Evolutionary conservation across 1,284 basidiomycete species (phyloP).

Genomic region (Fomitopsis schrenkii): DNA sequence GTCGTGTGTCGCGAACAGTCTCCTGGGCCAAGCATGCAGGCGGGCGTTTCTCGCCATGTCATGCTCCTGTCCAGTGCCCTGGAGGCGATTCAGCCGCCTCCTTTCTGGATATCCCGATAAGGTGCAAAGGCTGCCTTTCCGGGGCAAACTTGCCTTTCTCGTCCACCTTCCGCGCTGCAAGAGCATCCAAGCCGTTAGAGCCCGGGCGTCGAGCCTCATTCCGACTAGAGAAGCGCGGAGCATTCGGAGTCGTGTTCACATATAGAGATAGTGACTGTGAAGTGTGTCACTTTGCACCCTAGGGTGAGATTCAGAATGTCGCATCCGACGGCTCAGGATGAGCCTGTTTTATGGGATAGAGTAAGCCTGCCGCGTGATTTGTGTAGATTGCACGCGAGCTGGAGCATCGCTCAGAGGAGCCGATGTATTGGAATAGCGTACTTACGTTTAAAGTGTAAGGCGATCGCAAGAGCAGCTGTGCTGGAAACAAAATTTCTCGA

Average conservation of each 20-base stretch:
- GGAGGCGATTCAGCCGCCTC: neutral
- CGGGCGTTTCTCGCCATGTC: neutral
- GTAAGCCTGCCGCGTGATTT: neutral
- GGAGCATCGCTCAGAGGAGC: too few relatives aligned
- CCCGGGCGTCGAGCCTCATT: neutral
- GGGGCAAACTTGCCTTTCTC: slow-evolving; percentile 3
- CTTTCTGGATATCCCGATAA: neutral
- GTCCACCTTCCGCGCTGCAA: neutral
- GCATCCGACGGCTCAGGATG: neutral
- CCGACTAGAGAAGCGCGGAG: too few relatives aligned
- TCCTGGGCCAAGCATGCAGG: too few relatives aligned
- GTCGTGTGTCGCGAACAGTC: too few relatives aligned
- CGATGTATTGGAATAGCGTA: too few relatives aligned
- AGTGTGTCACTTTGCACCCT: neutral
- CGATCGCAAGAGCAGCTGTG: too few relatives aligned
- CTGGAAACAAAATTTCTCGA: too few relatives aligned
- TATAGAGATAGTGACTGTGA: neutral
- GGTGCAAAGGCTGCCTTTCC: slow-evolving; percentile 6
- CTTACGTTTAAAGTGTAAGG: too few relatives aligned
- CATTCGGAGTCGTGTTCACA: too few relatives aligned
- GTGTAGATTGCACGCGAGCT: neutral
- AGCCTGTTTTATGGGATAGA: neutral
- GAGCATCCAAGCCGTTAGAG: neutral
- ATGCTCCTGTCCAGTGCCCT: neutral
- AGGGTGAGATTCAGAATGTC: neutral